Conservation (phyloP, 495 filamentous ascomycete genomes). For the Xanthoparmelia taractica region DNA sequence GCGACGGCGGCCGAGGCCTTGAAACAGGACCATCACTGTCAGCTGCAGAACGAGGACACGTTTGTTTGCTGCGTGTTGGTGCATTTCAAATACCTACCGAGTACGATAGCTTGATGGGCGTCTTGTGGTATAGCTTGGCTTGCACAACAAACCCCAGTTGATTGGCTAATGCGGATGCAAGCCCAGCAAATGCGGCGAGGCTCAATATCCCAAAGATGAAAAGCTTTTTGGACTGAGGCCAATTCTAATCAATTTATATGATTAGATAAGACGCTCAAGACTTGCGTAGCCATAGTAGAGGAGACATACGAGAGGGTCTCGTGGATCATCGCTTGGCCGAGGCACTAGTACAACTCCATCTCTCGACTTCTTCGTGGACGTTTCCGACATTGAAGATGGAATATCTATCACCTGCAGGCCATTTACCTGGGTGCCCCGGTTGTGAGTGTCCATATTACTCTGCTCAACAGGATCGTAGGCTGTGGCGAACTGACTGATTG, state of each 20-base stretch:
- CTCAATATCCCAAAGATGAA: neutral
- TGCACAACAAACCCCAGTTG: neutral
- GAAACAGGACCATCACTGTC: too few species aligned
- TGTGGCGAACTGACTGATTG: too few species aligned
- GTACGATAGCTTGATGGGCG: slow-evolving; percentile 1
- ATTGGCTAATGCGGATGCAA: slow-evolving; percentile 1
- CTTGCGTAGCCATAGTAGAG: neutral
- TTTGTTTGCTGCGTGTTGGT: too few species aligned
- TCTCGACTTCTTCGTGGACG: too few species aligned
- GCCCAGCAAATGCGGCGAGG: neutral
- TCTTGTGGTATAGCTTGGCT: neutral
- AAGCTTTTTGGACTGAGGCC: neutral
- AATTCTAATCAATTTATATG: neutral
- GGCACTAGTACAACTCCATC: neutral
- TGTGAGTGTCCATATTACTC: too few species aligned
- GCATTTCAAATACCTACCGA: neutral
- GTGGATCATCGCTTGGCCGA: slow-evolving; percentile 1
- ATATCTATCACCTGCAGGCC: too few species aligned
- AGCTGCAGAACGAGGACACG: too few species aligned
- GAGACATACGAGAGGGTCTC: neutral
- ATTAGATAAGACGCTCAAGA: too few species aligned
- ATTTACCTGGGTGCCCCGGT: too few species aligned
- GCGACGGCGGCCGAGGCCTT: neutral
- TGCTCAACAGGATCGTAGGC: too few species aligned
- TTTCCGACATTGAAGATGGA: too few species aligned